Percentiles rank a stretch among this genome's conserved stretches.
Conservation (phyloP, 78 protist genomes). For the Creolimax fragrantissima region DNA sequence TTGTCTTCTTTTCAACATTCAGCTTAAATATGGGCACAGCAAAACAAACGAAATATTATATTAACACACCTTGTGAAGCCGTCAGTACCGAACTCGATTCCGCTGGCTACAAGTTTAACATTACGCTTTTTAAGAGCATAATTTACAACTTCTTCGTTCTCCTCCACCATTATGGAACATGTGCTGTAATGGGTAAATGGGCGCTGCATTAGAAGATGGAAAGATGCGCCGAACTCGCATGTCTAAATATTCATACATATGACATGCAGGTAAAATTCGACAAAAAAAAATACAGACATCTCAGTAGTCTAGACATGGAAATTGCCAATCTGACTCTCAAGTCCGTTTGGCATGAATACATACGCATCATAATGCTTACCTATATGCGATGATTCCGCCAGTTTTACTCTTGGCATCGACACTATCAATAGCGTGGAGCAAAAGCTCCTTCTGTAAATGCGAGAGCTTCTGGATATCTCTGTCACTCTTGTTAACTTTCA, state of each 20-base stretch:
- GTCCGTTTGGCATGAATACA: too few species aligned
- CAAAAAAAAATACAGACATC: too few species aligned
- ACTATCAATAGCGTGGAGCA: constrained; percentile 92
- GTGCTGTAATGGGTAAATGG: constrained; percentile 22
- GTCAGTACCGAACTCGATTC: constrained; percentile 74
- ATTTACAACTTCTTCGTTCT: constrained; percentile 93
- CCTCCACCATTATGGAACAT: constrained; percentile 62
- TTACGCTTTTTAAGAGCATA: constrained; percentile 83
- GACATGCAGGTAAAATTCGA: too few species aligned
- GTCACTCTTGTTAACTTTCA: constrained; percentile 60
- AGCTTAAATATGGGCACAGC: too few species aligned
- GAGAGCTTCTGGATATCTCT: constrained; percentile 71
- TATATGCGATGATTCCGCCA: constrained; percentile 87
- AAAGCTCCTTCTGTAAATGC: constrained; percentile 85
- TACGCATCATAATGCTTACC: too few species aligned
- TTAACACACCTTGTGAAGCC: constrained; percentile 61
- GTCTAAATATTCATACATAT: too few species aligned
- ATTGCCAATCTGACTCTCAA: too few species aligned
- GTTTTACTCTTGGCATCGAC: constrained; percentile 65
- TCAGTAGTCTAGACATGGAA: too few species aligned
- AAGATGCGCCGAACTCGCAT: too few species aligned
- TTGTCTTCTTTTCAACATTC: too few species aligned
- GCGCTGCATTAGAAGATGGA: too few species aligned
- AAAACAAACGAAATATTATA: too few species aligned
- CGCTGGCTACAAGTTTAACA: constrained; percentile 74